Conservation (phyloP, 192 early-diverging fungal genomes). For the Radiomyces spectabilis region DNA sequence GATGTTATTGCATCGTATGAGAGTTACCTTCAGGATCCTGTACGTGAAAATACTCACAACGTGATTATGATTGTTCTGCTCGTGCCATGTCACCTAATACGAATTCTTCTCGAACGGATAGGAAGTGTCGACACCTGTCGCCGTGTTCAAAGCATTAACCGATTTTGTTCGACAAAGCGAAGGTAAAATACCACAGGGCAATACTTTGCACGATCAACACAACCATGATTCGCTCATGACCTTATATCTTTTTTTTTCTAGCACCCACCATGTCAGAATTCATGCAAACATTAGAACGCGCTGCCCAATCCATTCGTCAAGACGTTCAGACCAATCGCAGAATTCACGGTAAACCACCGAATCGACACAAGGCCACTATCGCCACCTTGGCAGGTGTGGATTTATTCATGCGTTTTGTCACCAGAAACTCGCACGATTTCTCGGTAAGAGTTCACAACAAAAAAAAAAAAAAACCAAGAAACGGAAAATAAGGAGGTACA, state of each 20-base stretch:
- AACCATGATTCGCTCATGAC: too few relatives aligned
- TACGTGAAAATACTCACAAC: conserved; percentile 3
- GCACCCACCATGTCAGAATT: conserved; percentile 90
- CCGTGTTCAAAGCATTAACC: conserved; percentile 64
- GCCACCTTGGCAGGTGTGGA: conserved; percentile 85
- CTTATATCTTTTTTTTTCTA: conserved; percentile 15
- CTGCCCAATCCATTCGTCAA: conserved; percentile 57
- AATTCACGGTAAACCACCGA: too few relatives aligned
- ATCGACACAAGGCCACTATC: conserved; percentile 56
- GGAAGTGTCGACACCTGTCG: conserved; percentile 69
- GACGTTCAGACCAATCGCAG: too few relatives aligned
- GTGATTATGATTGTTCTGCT: not conserved
- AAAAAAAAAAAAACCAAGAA: conserved; percentile 15
- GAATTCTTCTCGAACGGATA: conserved; percentile 4
- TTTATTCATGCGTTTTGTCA: conserved; percentile 68
- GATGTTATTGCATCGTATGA: conserved; percentile 32
- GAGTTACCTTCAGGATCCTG: conserved; percentile 21
- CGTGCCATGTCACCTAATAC: not conserved
- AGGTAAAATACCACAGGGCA: conserved; percentile 18
- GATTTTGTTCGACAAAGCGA: conserved; percentile 56
- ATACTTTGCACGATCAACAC: not conserved
- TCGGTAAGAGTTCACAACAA: conserved; percentile 32
- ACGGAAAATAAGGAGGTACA: conserved; percentile 15
- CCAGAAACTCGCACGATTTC: conserved; percentile 51
- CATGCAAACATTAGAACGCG: conserved; percentile 63